These are phyloP conservation scores for Bipolaris bicolor DNA, from an alignment of 2,329 filamentous ascomycete genomes.

Conservation along the genomic window DNA sequence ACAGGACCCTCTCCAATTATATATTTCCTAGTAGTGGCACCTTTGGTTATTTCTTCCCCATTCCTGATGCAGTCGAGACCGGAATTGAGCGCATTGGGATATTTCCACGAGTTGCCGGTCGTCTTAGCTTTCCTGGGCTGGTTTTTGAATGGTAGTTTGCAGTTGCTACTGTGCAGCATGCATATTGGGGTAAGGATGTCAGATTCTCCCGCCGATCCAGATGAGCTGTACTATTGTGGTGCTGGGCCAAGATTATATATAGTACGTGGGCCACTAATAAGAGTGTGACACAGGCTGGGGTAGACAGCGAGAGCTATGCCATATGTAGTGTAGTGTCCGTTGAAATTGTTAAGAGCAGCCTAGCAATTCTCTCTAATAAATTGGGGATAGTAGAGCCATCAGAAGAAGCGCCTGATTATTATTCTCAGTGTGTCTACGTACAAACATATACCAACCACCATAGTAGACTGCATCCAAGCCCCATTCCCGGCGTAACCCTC, in stretches of 20 bases:
- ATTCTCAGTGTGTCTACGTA: neutral
- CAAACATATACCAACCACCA: neutral
- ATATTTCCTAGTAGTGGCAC: conserved; percentile 26
- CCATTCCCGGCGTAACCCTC: too few relatives aligned
- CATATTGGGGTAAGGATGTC: neutral
- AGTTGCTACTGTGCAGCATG: conserved; percentile 25
- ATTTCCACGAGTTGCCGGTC: conserved; percentile 21
- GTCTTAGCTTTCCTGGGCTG: conserved; percentile 25
- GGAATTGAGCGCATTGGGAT: conserved; percentile 23
- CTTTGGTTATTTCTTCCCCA: conserved; percentile 25
- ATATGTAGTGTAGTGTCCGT: too few relatives aligned
- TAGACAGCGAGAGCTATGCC: too few relatives aligned
- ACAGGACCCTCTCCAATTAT: conserved; percentile 25
- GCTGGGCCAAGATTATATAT: too few relatives aligned
- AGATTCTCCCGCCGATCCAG: neutral
- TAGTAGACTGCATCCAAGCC: too few relatives aligned
- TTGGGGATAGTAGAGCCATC: neutral
- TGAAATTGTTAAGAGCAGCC: too few relatives aligned
- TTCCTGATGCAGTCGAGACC: conserved; percentile 16
- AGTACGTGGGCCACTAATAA: too few relatives aligned
- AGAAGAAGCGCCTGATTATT: neutral
- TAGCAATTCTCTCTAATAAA: too few relatives aligned
- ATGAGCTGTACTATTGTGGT: neutral
- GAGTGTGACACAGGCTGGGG: too few relatives aligned
- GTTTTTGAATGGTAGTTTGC: conserved; percentile 29